These are phyloP conservation scores for Penicillium manginii DNA, from an alignment of 495 filamentous ascomycete genomes.

Conservation along the genomic window DNA sequence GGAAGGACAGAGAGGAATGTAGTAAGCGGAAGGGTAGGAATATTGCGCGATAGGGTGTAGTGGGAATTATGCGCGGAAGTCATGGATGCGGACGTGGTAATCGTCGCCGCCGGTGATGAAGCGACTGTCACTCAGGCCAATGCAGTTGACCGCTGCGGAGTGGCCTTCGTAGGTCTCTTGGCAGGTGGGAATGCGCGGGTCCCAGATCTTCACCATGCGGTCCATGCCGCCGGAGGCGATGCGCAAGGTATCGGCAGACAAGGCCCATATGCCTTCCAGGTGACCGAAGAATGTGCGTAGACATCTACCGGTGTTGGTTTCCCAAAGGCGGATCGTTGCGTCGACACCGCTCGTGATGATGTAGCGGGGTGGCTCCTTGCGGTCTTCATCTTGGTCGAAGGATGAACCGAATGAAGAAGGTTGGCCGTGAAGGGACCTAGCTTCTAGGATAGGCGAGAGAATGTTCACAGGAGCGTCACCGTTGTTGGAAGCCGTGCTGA, in stretches of 20 bases:
- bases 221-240: conserved; percentile 90
- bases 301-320: conserved; percentile 78
- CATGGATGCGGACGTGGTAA: conserved; percentile 84
- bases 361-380: conserved; percentile 78
- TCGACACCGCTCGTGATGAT: conserved; percentile 93
- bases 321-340: conserved; percentile 90
- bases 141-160: conserved; percentile 85
- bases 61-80: conserved; percentile 61
- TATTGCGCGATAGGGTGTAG: background rate
- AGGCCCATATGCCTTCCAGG: conserved; percentile 92
- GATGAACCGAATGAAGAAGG: conserved; percentile 57
- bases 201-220: conserved; percentile 96
- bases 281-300: conserved; percentile 95
- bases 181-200: conserved; percentile 85
- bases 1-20: background rate
- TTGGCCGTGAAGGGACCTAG: conserved; percentile 42
- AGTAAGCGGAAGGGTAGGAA: background rate
- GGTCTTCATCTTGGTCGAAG: conserved; percentile 61
- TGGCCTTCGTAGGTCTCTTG: conserved; percentile 91
- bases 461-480: conserved; percentile 28
- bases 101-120: conserved; percentile 93
- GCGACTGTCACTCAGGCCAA: conserved; percentile 83
- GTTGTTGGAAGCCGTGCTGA: conserved; percentile 43
- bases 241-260: conserved; percentile 88
- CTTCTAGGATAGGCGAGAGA: conserved; percentile 31